phyloP scores from a whole-genome alignment of 805 yeast species.

The Metschnikowia cerradonensis region DNA sequence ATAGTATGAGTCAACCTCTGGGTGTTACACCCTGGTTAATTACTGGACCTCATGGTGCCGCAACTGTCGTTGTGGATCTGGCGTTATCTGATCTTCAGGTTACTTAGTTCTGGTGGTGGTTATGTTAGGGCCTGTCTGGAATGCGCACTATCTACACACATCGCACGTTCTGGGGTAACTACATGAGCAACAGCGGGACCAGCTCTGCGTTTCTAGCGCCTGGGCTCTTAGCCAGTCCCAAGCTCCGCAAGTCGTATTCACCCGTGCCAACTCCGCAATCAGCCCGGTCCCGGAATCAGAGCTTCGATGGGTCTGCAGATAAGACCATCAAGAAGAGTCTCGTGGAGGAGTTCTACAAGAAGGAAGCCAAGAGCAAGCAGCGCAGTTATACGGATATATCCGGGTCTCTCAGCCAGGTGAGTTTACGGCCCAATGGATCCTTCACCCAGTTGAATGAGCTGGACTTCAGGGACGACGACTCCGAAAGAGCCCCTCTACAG shows the following conservation, averaged over 20 bases:
- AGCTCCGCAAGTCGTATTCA: neutral
- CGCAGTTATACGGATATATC: constrained; percentile 3
- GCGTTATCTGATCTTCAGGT: no score
- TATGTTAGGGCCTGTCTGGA: no score
- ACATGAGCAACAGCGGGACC: constrained; percentile 2
- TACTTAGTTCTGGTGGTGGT: no score
- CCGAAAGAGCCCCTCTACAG: neutral
- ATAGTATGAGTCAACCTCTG: no score
- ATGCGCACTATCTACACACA: neutral
- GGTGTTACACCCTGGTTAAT: no score
- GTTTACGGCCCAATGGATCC: neutral
- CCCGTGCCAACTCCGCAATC: constrained; percentile 1
- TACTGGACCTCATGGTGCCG: no score
- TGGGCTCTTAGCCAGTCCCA: constrained; percentile 2
- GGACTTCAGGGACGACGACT: neutral
- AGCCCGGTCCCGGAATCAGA: neutral
- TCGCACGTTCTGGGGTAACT: neutral
- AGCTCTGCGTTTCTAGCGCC: constrained; percentile 1
- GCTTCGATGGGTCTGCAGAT: constrained; percentile 1
- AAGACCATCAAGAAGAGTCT: constrained; percentile 28
- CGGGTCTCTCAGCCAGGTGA: neutral
- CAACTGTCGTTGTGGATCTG: no score
- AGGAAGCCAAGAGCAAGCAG: constrained; percentile 16
- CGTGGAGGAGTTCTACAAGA: constrained; percentile 39
- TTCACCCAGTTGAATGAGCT: neutral